Evolutionary conservation across 1,284 basidiomycete genomes (phyloP), one percentile per base, ranked within the genome.

Genomic region (Sanghuangporus baumii): DNA sequence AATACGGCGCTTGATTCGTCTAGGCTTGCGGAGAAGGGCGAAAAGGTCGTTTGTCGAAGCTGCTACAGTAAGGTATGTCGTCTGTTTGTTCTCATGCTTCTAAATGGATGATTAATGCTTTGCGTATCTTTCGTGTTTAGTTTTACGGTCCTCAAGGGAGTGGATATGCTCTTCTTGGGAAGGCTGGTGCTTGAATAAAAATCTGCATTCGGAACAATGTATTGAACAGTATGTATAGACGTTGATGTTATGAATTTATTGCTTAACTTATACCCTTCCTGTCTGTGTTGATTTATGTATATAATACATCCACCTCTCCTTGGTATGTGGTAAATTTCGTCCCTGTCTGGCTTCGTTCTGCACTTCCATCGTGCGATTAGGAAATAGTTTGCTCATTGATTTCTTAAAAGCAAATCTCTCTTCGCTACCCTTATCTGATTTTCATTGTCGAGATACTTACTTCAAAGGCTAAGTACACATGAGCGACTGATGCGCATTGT

Each of bases 161-260:
- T 63, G 89, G 89, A 38, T 91, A 91, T 70, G 89, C 88, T 16
- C 72, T 91, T 43, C 75, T 89, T 2, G 88, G 89, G 36, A 89
- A 87, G 70, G 76, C 79, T 1, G 79, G 81, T 47, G 77, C 75
- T 57, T 81, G 66, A 71, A 31, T 14, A 36, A 7, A 16, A 34
- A 31, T 31, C 31, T 34, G 1, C 36, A 20, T 2, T 36, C 16
- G 31, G 11, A 26, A 40, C 11, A 43, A 57, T n/a, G 37, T 40
- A 43, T n/a, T 12, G 43, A 12, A 12, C 16, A 18, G 12, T 37
- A 31, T 54, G 52, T 54, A 54, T 16, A n/a, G 6, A 34, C n/a
- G 18, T 26, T 52, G 31, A 48, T 9, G 34, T 31, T 18, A 34
- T 37, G 14, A 16, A 14, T 31, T 54, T 54, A 36, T 36, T 54